Base-by-base conservation (phyloP, 2,329 filamentous ascomycete species). In the Torrubiellomyces zombiae region DNA sequence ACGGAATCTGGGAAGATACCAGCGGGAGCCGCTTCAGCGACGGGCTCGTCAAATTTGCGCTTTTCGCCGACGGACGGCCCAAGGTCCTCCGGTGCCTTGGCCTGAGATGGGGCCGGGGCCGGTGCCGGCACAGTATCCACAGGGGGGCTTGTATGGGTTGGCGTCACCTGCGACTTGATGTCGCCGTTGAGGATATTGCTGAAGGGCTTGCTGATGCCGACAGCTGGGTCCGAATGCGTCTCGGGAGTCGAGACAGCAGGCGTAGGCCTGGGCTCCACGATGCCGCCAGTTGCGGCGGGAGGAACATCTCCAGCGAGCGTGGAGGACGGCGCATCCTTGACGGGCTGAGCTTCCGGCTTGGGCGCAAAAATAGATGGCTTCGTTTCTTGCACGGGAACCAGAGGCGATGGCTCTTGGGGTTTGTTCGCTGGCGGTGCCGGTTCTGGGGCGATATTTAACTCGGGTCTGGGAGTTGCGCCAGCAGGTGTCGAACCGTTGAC, bases 21-120 rank as follows among this genome's bases (percentile, higher is more conserved):
- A 11, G 26, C 33, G 12, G 32, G 29, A 31, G 40, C 9, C 14
- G 25, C 24, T 8, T 26, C 23, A 9, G 27, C 26, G 2, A 34
- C 23, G 10, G 39, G 38, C 6, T 48, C 43, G 2, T 46, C 45
- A 9, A 55, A 47, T 39, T 60, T 61, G 36, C 56, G 49, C 38
- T 55, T 55, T 23, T 46, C 44, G 17, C 43, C 42, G 2, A 33
- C 21, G 10, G 21, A 16, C 2, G 32, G 23, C 12, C 39, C 43
- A 2, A 42, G 36, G 9, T 33, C 19, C 8, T 34, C 31, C 4
- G 28, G 21, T 6, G 27, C 26, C 6, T 28, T 8, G 5, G 23
- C 18, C 12, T 27, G 29, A 2, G 32, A 23, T 7, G 35, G 27
- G 7, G 33, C 25, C 3, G 34, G 24, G 7, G 28, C 28, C 6